These are phyloP conservation scores for Rhodotorula babjevae DNA, from an alignment of 768 basidiomycete species.

Conservation along the genomic window DNA sequence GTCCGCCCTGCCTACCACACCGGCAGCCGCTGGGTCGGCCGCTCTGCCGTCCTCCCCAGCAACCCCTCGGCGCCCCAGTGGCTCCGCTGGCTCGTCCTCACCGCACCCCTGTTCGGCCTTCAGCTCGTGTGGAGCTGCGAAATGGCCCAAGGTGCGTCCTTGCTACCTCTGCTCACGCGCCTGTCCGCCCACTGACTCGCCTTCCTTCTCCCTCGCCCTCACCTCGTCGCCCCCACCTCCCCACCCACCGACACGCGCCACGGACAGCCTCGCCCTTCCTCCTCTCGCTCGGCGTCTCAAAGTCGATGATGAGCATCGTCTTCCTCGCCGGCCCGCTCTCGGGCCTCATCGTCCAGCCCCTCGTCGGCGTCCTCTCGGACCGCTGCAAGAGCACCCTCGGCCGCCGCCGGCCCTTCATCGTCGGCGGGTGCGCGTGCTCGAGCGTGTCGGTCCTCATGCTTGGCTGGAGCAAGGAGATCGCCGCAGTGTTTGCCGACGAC, in stretches of 20 bases:
- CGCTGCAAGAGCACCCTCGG: conserved; percentile 77
- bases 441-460: conserved; percentile 70
- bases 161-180: not conserved
- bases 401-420: conserved; percentile 78
- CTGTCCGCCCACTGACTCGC: not conserved
- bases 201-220: not conserved
- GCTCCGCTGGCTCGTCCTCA: conserved; percentile 64
- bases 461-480: conserved; percentile 71
- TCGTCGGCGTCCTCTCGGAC: conserved; percentile 69
- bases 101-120: conserved; percentile 73
- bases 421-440: conserved; percentile 64
- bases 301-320: conserved; percentile 79
- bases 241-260: too few relatives aligned
- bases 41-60: conserved; percentile 5
- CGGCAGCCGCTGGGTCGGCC: conserved; percentile 24
- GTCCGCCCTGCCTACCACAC: not conserved
- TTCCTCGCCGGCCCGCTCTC: conserved; percentile 88
- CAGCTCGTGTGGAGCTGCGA: conserved; percentile 91
- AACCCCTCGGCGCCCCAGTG: conserved; percentile 58
- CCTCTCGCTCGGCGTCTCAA: conserved; percentile 77
- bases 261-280: conserved; percentile 78
- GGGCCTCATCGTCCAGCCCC: conserved; percentile 82
- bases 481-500: conserved; percentile 48
- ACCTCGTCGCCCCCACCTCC: too few relatives aligned
- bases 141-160: conserved; percentile 70